Evolutionary conservation across 2,329 filamentous ascomycete species (phyloP).

Genomic region (Penicillium brasilianum): DNA sequence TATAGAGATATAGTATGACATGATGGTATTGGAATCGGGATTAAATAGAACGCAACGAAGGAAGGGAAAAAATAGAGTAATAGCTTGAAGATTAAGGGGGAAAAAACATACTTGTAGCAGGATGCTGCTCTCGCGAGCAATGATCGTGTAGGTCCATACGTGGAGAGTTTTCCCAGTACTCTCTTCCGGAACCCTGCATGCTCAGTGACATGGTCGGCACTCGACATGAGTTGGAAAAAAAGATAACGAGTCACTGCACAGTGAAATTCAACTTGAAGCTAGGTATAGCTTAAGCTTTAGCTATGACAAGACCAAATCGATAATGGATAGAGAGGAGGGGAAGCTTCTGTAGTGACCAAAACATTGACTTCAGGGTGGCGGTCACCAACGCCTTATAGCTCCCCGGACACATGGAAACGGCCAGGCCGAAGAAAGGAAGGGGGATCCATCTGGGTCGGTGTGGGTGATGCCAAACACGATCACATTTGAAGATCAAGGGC

Average conservation of each 20-base stretch:
- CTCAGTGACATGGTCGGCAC: constrained; percentile 36
- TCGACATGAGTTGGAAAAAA: constrained; percentile 20
- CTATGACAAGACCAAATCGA: neutral
- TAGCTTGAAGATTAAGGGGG: neutral
- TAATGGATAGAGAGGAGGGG: neutral
- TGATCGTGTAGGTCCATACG: constrained; percentile 36
- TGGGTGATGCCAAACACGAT: constrained; percentile 29
- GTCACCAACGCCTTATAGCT: constrained; percentile 28
- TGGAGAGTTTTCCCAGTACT: constrained; percentile 38
- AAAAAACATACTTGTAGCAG: constrained; percentile 35
- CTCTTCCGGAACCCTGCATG: constrained; percentile 38
- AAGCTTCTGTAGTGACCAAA: neutral
- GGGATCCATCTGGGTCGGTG: constrained; percentile 25
- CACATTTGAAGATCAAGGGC: constrained; percentile 35
- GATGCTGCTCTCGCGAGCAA: constrained; percentile 32
- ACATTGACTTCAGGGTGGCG: neutral
- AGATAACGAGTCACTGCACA: neutral
- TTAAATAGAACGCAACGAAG: constrained; percentile 23
- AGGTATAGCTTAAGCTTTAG: neutral
- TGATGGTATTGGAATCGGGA: constrained; percentile 62
- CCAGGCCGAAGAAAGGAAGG: constrained; percentile 24
- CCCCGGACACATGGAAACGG: constrained; percentile 14
- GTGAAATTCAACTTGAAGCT: neutral
- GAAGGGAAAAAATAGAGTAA: neutral
- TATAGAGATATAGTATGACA: neutral